A percentile compares a stretch with the other conserved stretches of the same genome.
phyloP scores from a whole-genome alignment of 1,284 basidiomycete species.

The Tremellales sp. region DNA sequence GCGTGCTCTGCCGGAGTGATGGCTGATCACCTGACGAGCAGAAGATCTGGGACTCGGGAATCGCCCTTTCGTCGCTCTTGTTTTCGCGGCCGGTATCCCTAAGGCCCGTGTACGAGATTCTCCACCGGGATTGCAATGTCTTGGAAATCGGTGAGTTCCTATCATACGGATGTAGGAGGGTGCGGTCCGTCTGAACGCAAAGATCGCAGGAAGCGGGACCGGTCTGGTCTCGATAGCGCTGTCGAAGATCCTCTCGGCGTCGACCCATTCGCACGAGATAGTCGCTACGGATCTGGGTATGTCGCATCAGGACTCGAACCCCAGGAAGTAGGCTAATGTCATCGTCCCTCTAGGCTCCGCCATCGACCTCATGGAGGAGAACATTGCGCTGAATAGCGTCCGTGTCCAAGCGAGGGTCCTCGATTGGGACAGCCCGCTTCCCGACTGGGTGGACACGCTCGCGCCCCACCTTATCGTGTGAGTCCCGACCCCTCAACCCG shows the following conservation, averaged over 20 bases:
- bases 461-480: conserved; percentile 41
- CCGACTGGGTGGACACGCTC: conserved; percentile 47
- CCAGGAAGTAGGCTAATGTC: neutral
- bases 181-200: conserved; percentile 1
- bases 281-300: conserved; percentile 72
- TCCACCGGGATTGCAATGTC: neutral
- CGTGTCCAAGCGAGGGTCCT: conserved; percentile 54
- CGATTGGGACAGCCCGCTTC: conserved; percentile 68
- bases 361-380: conserved; percentile 68
- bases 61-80: conserved; percentile 74
- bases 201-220: conserved; percentile 65
- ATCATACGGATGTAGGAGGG: neutral
- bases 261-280: too few species aligned
- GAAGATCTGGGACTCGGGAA: conserved; percentile 91
- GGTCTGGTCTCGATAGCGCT: conserved; percentile 72
- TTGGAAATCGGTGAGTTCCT: conserved; percentile 55
- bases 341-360: conserved; percentile 59
- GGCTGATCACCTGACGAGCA: conserved; percentile 40
- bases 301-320: conserved; percentile 29
- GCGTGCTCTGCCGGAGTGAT: neutral
- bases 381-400: conserved; percentile 57
- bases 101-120: too few species aligned
- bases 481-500: conserved; percentile 9
- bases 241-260: conserved; percentile 55
- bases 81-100: too few species aligned